Evolutionary conservation across 352 stramenopile species (phyloP).

Genomic region (Aphanomyces invadans): DNA sequence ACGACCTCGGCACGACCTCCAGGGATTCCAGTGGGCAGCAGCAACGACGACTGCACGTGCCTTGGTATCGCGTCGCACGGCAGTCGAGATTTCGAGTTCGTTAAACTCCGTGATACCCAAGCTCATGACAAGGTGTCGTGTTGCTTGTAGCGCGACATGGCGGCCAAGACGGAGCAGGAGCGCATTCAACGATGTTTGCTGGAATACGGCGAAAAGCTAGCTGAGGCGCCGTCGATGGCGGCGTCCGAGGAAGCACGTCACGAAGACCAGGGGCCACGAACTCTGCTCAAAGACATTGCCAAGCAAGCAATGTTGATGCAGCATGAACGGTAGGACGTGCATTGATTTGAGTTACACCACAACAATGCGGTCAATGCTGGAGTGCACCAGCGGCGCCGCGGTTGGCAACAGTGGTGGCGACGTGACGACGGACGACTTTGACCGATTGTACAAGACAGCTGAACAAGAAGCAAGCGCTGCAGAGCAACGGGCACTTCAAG

Average conservation of each 20-base stretch:
- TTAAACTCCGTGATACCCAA: too few species aligned
- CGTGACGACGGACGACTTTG: constrained; percentile 2
- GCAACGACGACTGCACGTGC: background rate
- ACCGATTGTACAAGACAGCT: constrained; percentile 41
- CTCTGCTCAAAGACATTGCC: background rate
- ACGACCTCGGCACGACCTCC: background rate
- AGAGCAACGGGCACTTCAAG: constrained; percentile 35
- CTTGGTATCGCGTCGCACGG: background rate
- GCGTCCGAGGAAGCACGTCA: too few species aligned
- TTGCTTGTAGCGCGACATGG: constrained; percentile 11
- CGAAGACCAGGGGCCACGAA: too few species aligned
- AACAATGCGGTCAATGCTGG: too few species aligned
- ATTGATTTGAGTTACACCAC: too few species aligned
- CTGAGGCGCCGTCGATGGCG: constrained; percentile 4
- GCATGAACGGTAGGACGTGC: background rate
- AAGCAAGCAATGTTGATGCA: background rate
- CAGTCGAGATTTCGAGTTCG: constrained; percentile 9
- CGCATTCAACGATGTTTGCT: constrained; percentile 72
- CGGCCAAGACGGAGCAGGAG: constrained; percentile 48
- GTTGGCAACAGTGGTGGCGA: background rate
- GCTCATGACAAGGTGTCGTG: too few species aligned
- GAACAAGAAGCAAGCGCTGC: constrained; percentile 44
- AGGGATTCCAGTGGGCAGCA: background rate
- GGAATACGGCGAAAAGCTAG: constrained; percentile 65
- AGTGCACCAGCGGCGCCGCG: background rate